Percentiles rank a stretch among this genome's conserved stretches.
Evolutionary conservation across 495 filamentous ascomycete genomes (phyloP).

Genomic region (Penicillium simplicissimum): DNA sequence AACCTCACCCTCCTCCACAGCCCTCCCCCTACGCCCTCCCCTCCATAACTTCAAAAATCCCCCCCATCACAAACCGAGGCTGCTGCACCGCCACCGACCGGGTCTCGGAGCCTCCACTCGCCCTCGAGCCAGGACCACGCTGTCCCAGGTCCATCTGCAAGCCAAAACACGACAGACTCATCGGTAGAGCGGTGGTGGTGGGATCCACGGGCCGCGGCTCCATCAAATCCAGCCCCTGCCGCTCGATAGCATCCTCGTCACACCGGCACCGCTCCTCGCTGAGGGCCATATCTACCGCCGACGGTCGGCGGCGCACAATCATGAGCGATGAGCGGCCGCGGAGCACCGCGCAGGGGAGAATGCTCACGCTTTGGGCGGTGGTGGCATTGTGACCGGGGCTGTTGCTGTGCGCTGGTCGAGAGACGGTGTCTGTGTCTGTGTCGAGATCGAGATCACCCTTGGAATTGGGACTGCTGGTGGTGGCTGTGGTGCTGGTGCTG

Average conservation of each 20-base stretch:
- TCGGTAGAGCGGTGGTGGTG: no score
- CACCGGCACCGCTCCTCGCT: slow-evolving; percentile 45
- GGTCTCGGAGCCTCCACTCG: neutral
- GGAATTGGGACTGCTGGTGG: neutral
- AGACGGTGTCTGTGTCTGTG: no score
- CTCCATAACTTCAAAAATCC: slow-evolving; percentile 53
- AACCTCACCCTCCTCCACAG: no score
- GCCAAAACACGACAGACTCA: slow-evolving; percentile 19
- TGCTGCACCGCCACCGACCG: slow-evolving; percentile 19
- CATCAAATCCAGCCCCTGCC: slow-evolving; percentile 46
- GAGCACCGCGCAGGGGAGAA: slow-evolving; percentile 31
- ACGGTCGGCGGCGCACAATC: slow-evolving; percentile 43
- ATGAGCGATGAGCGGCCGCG: slow-evolving; percentile 39
- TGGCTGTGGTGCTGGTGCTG: slow-evolving; percentile 18
- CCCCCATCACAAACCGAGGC: slow-evolving; percentile 47
- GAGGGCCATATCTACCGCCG: slow-evolving; percentile 44
- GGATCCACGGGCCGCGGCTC: slow-evolving; percentile 46
- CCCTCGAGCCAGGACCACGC: neutral
- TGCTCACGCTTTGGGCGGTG: slow-evolving; percentile 27
- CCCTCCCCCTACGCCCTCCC: slow-evolving; percentile 28
- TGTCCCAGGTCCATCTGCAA: slow-evolving; percentile 24
- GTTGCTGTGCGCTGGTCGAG: slow-evolving; percentile 20
- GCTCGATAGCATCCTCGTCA: slow-evolving; percentile 38
- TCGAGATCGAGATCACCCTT: no score
- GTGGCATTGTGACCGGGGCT: slow-evolving; percentile 23